phyloP scores from a whole-genome alignment of 2,329 filamentous ascomycete species.

The Ceratocystis huliohia region DNA sequence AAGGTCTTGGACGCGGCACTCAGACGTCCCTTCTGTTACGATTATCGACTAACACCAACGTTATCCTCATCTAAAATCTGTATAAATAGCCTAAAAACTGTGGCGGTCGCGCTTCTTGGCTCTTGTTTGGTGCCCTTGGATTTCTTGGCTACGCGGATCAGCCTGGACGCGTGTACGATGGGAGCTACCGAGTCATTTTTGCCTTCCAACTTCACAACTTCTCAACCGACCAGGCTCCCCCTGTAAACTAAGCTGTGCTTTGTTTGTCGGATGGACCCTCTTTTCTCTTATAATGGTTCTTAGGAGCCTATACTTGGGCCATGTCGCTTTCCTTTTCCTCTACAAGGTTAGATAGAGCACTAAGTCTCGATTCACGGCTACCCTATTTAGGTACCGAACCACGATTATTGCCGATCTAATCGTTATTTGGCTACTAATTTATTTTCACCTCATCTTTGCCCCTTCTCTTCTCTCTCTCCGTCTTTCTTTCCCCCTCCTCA shows the following conservation, averaged over 20 bases:
- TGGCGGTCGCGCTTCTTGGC: not conserved
- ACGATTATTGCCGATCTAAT: not conserved
- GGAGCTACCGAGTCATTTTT: not conserved
- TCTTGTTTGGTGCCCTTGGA: not conserved
- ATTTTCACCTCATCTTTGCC: not conserved
- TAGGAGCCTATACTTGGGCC: slow-evolving; percentile 3
- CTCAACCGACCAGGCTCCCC: not conserved
- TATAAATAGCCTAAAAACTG: slow-evolving; percentile 2
- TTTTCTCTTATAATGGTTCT: slow-evolving; percentile 1
- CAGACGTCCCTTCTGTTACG: not conserved
- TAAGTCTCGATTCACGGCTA: not conserved
- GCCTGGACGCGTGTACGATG: not conserved
- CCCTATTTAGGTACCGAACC: slow-evolving; percentile 4
- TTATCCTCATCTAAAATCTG: not conserved
- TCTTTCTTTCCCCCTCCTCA: not conserved
- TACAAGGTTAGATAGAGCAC: not conserved
- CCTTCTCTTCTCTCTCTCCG: not conserved
- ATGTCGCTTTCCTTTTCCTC: not conserved
- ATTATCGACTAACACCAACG: not conserved
- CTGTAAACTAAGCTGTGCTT: not conserved
- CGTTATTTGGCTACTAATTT: not conserved
- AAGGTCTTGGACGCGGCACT: not conserved
- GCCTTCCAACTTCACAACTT: not conserved
- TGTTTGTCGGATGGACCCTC: slow-evolving; percentile 2
- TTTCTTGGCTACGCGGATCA: slow-evolving; percentile 7